Base-by-base conservation (phyloP, 805 yeast genomes). In the Torulaspora quercuum region DNA sequence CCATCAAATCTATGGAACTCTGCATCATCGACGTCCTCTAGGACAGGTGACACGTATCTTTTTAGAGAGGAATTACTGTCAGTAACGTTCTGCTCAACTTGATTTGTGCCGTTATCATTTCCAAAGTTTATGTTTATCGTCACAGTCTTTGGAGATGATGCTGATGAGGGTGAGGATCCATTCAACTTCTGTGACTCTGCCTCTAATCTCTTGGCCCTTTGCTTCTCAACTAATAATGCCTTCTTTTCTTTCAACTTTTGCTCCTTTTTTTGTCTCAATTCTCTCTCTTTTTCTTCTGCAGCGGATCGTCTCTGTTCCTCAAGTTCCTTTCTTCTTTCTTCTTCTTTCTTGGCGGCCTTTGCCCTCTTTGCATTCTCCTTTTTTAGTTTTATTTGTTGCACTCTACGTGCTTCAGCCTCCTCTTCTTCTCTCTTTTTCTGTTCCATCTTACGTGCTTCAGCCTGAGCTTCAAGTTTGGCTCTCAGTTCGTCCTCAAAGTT, bases 1-100 rank as follows among this genome's bases (percentile, higher is more conserved):
- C 40, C 40, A 19, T 47, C 46, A 42, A 52, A 61, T 23, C 64
- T 49, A 14, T 41, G 38, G 5, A 47, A 32, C 23, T 61, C 64
- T 34, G 49, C 65, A 37, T 61, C 66, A 24, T 58, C 63, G 4
- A 61, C 55, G 11, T 60, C 64, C 35, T 59, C 65, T 9, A 61
- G 40, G 1, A 50, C 38, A 5, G 58, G 49, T 6, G 59, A 52
- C 7, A 14, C 21, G 5, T 22, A 20, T 10, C 42, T 33, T 13
- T 18, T 41, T 7, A 33, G 46, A 41, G 12, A 21, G 11, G 17
- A 17, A n/a, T 21, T 17, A 12, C 17, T 30, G 8, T 15, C 32
- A 22, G 21, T 15, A 1, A 20, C 31, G 21, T 21, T 24, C 11
- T 14, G 23, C 25, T 21, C 12, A 19, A 27, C 27, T 16, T 24